These are phyloP conservation scores for Osmanthus fragrans DNA, from an alignment of 257 asterid genomes.

Conservation along the genomic window DNA sequence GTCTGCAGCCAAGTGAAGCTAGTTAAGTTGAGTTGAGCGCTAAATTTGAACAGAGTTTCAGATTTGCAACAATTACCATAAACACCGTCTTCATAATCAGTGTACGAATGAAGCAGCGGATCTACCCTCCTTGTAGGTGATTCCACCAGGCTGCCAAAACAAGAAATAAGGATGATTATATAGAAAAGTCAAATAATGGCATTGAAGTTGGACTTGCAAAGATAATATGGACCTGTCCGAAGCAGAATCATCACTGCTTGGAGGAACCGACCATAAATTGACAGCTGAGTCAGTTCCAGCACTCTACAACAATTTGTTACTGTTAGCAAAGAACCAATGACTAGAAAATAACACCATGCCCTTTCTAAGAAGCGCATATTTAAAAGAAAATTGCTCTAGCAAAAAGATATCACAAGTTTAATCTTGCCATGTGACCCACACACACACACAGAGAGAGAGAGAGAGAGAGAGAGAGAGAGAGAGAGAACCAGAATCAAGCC, in stretches of 20 bases:
- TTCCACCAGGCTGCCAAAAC: slow-evolving; percentile 44
- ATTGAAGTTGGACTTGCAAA: slow-evolving; percentile 10
- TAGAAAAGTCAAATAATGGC: slow-evolving; percentile 7
- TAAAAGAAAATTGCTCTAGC: slow-evolving; percentile 15
- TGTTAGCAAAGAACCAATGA: slow-evolving; percentile 32
- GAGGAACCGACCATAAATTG: slow-evolving; percentile 73
- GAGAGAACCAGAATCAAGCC: slow-evolving; percentile 83
- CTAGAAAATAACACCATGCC: slow-evolving; percentile 25
- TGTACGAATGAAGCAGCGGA: slow-evolving; percentile 72
- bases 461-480: slow-evolving; percentile 28
- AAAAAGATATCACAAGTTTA: background rate
- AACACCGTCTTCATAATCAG: slow-evolving; percentile 92
- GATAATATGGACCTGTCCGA: slow-evolving; percentile 52
- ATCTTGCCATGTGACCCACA: background rate
- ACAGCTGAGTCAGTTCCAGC: slow-evolving; percentile 98
- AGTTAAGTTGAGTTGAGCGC: slow-evolving; percentile 26
- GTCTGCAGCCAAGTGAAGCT: slow-evolving; percentile 48
- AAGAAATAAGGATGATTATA: slow-evolving; percentile 15
- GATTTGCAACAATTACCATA: slow-evolving; percentile 59
- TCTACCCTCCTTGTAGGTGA: slow-evolving; percentile 41
- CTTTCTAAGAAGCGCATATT: slow-evolving; percentile 19
- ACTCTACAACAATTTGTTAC: slow-evolving; percentile 61
- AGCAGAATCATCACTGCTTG: slow-evolving; percentile 39
- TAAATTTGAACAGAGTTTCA: slow-evolving; percentile 11
- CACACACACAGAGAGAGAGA: background rate